A percentile compares a stretch with the other conserved stretches of the same genome.
Conservation (phyloP, 257 asterid species). For the Solanum ahanhuiri region DNA sequence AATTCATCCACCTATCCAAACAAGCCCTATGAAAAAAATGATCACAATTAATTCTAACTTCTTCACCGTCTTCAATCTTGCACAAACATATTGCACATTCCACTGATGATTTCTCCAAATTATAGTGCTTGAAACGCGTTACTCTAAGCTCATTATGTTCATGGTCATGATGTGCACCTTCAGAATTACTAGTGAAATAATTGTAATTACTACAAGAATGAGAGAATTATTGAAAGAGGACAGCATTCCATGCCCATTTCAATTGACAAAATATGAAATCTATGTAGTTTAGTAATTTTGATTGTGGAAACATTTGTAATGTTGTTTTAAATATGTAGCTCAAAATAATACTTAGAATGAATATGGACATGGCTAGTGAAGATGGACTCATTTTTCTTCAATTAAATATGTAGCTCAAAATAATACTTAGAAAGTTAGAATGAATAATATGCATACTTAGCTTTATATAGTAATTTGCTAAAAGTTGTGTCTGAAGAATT, state of each 20-base stretch:
- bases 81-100: conserved; percentile 10
- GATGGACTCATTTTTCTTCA: background rate
- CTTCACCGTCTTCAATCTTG: conserved; percentile 9
- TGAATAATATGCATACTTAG: background rate
- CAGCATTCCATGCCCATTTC: conserved; percentile 3
- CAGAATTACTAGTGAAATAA: background rate
- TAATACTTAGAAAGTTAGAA: background rate
- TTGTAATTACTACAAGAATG: background rate
- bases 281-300: background rate
- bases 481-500: too few relatives aligned
- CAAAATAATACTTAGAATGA: background rate
- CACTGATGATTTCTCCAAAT: background rate
- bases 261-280: background rate
- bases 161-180: background rate
- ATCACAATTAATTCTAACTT: conserved; percentile 8
- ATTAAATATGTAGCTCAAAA: background rate
- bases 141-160: background rate
- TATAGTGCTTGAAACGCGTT: background rate
- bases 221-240: conserved; percentile 1
- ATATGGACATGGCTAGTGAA: background rate
- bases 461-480: too few relatives aligned
- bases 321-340: background rate
- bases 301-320: background rate
- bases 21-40: conserved; percentile 17
- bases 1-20: conserved; percentile 17